Evolutionary conservation across 495 filamentous ascomycete genomes (phyloP).

Genomic region (Penicillium egyptiacum): DNA sequence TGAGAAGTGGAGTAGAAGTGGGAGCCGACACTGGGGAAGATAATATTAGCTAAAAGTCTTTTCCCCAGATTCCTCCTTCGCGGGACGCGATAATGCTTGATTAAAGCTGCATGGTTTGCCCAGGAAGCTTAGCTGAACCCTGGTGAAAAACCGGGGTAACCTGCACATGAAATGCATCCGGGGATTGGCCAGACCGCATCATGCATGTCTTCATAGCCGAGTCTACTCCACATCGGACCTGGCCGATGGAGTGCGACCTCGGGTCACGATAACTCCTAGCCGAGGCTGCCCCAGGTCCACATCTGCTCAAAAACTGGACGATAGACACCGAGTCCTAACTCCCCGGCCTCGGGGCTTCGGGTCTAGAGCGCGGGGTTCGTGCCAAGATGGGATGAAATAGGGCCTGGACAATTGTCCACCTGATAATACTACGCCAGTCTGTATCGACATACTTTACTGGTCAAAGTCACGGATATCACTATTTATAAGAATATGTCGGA

Average conservation of each 20-base stretch:
- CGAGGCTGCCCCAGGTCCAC: background rate
- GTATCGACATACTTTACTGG: background rate
- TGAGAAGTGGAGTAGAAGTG: constrained; percentile 7
- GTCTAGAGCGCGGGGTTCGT: background rate
- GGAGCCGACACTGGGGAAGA: background rate
- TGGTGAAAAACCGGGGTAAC: constrained; percentile 3
- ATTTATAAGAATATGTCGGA: background rate
- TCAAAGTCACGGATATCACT: background rate
- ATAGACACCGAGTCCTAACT: background rate
- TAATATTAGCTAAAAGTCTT: constrained; percentile 16
- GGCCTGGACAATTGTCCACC: no score
- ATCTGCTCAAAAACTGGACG: background rate
- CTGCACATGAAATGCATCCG: background rate
- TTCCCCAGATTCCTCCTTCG: constrained; percentile 60
- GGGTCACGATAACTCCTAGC: constrained; percentile 1
- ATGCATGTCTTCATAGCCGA: background rate
- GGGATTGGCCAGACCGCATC: background rate
- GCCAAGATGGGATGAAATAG: no score
- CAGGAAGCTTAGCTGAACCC: background rate
- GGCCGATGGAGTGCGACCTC: constrained; percentile 14
- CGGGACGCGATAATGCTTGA: background rate
- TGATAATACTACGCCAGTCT: background rate
- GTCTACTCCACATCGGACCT: constrained; percentile 17
- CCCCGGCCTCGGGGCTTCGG: background rate
- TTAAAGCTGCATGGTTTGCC: constrained; percentile 39